Base-by-base conservation (phyloP, 2,329 filamentous ascomycete species). In the Colletotrichum scovillei region DNA sequence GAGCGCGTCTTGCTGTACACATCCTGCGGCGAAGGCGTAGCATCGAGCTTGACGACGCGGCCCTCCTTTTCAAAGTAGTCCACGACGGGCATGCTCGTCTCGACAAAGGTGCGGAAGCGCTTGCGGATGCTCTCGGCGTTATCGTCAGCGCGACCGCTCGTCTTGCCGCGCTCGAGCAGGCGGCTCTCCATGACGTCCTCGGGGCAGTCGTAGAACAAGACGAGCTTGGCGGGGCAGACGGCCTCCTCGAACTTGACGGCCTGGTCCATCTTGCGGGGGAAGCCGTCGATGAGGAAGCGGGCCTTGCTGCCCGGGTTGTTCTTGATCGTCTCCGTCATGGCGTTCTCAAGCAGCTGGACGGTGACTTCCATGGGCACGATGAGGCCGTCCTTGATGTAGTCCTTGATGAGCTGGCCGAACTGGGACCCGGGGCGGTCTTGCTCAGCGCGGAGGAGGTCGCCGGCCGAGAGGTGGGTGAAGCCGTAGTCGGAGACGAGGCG, bases 321-420 rank as follows among this genome's bases (percentile, higher is more conserved):
- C 69, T 87, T 84, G 65, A 98, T 90, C 14, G 90, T 88, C 9
- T 89, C 91, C 69, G 88, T 88, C 94, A 99, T 98, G 72, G 95
- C 95, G 83, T 98, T 97, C 85, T 98, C 95, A 56, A 99, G 90
- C 46, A 99, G 86, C 79, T 95, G 93, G 73, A 99, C 93, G 5
- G 97, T 99, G 63, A 98, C 95, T 84, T 98, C 96, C 94, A 98
- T 97, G n/a, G 97, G 97, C 76, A 99, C 97, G 83, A 99, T 99
- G 78, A 92, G 92, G 73, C 97, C 97, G 82, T 99, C 93, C 81
- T 93, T 94, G 88, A 99, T 99, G 86, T 97, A 95, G 78, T 93
- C 90, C 82, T 93, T 93, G 89, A 99, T 99, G 85, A 98, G 89
- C 76, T 95, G 91, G 81, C 97, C 97, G 82, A 97, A 98, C 84